phyloP scores from a whole-genome alignment of 306 rosid genomes.

The Alnus glutinosa region DNA sequence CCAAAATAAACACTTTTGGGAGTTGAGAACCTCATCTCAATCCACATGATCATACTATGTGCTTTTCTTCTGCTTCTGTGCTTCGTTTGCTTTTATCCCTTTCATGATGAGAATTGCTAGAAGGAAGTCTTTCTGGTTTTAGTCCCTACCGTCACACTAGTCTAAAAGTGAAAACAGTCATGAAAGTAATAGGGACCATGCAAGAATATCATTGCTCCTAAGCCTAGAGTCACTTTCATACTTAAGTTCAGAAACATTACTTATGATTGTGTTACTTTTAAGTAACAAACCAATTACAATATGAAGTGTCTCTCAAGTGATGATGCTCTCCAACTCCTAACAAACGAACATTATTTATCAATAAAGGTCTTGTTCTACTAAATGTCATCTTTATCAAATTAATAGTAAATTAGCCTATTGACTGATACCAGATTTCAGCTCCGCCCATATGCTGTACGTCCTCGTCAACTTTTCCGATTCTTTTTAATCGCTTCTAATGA shows the following conservation, averaged over 20 bases:
- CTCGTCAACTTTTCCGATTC: neutral
- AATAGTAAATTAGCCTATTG: neutral
- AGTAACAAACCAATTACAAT: slow-evolving; percentile 8
- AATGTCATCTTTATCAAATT: slow-evolving; percentile 11
- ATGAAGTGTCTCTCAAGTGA: slow-evolving; percentile 30
- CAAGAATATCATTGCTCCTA: slow-evolving; percentile 7
- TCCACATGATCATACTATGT: neutral
- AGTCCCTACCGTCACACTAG: neutral
- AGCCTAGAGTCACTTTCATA: slow-evolving; percentile 17
- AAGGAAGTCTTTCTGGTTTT: neutral
- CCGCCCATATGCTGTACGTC: slow-evolving; percentile 19
- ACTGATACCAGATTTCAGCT: slow-evolving; percentile 17
- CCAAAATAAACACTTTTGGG: slow-evolving; percentile 1
- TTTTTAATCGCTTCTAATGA: neutral
- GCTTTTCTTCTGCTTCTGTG: neutral
- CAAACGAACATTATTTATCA: slow-evolving; percentile 17
- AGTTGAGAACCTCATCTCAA: neutral
- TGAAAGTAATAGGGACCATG: slow-evolving; percentile 33
- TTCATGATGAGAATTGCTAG: slow-evolving; percentile 3
- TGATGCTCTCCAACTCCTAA: slow-evolving; percentile 24
- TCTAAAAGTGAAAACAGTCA: slow-evolving; percentile 4
- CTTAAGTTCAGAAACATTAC: slow-evolving; percentile 18
- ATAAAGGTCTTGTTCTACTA: slow-evolving; percentile 13
- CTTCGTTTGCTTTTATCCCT: neutral
- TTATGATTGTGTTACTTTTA: slow-evolving; percentile 15